These are phyloP conservation scores for Lyophyllum shimeji DNA, from an alignment of 768 basidiomycete genomes.

Conservation along the genomic window DNA sequence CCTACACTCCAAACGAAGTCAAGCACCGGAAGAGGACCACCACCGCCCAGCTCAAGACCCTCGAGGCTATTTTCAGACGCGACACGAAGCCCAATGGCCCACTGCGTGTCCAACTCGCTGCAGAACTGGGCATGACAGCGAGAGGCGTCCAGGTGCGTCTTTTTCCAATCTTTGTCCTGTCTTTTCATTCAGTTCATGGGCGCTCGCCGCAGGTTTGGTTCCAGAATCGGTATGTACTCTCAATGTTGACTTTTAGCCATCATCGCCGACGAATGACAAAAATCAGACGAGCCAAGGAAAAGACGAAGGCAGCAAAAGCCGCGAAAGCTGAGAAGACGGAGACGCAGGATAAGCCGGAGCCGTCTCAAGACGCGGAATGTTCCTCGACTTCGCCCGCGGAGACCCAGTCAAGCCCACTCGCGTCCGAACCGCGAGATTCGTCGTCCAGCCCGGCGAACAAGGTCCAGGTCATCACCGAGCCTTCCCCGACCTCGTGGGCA, in stretches of 20 bases:
- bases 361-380: constrained; percentile 23
- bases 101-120: constrained; percentile 76
- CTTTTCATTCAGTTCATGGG: constrained; percentile 17
- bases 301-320: constrained; percentile 58
- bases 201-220: constrained; percentile 73
- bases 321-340: constrained; percentile 30
- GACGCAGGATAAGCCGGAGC: constrained; percentile 23
- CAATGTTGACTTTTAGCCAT: constrained; percentile 7
- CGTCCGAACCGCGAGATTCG: constrained; percentile 12
- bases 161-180: constrained; percentile 1
- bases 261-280: constrained; percentile 6
- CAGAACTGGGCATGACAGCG: constrained; percentile 87
- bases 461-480: constrained; percentile 39
- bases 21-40: constrained; percentile 94
- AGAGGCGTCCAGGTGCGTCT: constrained; percentile 87
- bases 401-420: constrained; percentile 8
- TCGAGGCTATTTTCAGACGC: constrained; percentile 82
- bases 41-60: constrained; percentile 80
- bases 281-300: constrained; percentile 80
- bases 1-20: constrained; percentile 90
- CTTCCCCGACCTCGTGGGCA: constrained; percentile 27
- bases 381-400: constrained; percentile 12
- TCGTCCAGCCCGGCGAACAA: constrained; percentile 27
- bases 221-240: constrained; percentile 66
- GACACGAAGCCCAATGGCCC: constrained; percentile 91